Evolutionary conservation across 1,284 basidiomycete species (phyloP).

Genomic region (Fistulina hepatica): DNA sequence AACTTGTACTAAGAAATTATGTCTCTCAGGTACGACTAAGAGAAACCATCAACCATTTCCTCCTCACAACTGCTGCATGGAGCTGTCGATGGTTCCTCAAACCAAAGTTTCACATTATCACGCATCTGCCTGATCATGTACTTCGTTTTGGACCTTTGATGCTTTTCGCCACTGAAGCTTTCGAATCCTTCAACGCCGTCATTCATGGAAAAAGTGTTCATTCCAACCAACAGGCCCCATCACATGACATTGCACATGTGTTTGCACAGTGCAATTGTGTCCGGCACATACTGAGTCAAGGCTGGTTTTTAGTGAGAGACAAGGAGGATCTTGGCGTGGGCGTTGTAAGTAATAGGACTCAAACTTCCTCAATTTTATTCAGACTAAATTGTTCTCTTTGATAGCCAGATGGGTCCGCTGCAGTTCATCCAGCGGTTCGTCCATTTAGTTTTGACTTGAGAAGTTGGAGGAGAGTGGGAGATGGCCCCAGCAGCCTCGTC

Average conservation of each 20-base stretch:
- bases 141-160: neutral
- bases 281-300: neutral
- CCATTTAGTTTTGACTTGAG: too few species aligned
- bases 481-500: too few species aligned
- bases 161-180: neutral
- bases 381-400: too few species aligned
- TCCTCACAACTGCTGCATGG: neutral
- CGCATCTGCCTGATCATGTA: neutral
- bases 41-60: neutral
- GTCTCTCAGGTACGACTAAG: neutral
- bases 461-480: too few species aligned
- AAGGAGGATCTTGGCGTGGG: too few species aligned
- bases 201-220: neutral
- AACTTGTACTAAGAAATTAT: neutral
- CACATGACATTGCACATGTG: neutral
- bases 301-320: too few species aligned
- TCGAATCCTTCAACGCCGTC: neutral
- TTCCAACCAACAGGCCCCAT: neutral
- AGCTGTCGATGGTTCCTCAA: neutral
- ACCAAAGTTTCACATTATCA: neutral
- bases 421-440: too few species aligned
- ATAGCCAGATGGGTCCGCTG: too few species aligned
- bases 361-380: too few species aligned
- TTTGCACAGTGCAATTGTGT: neutral
- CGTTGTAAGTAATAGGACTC: too few species aligned